A percentile compares a stretch with the other conserved stretches of the same genome.
Evolutionary conservation across 2,329 filamentous ascomycete species (phyloP).

Genomic region (Fusarium penzigii): DNA sequence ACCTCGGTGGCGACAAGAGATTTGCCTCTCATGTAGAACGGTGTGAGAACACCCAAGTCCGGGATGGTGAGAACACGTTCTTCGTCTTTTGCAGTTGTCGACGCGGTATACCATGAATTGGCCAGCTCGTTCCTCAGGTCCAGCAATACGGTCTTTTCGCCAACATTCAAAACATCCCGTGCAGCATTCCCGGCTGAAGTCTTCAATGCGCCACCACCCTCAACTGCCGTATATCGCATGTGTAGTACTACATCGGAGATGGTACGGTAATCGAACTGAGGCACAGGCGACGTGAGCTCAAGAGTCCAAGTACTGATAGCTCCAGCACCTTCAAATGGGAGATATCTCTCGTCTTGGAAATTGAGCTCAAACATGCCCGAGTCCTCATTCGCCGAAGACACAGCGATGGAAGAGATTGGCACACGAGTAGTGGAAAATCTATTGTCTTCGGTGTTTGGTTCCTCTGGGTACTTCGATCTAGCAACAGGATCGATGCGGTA

Average conservation of each 20-base stretch:
- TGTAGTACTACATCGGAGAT: slow-evolving; percentile 7
- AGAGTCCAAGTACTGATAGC: slow-evolving; percentile 8
- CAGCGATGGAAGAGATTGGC: neutral
- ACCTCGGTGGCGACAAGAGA: too few relatives aligned
- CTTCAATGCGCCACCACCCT: neutral
- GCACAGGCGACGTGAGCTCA: neutral
- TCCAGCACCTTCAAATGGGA: slow-evolving; percentile 8
- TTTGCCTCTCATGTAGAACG: too few relatives aligned
- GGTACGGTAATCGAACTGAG: slow-evolving; percentile 5
- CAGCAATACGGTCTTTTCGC: neutral
- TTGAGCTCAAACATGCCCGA: slow-evolving; percentile 3
- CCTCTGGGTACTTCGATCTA: too few relatives aligned
- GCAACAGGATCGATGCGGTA: neutral
- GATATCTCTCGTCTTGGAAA: neutral
- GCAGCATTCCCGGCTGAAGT: neutral
- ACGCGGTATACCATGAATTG: neutral
- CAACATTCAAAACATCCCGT: neutral
- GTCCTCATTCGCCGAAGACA: neutral
- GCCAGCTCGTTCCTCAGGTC: neutral
- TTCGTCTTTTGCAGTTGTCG: too few relatives aligned
- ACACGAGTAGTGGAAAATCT: neutral
- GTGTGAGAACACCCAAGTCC: too few relatives aligned
- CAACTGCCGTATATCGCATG: slow-evolving; percentile 4
- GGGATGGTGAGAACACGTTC: too few relatives aligned
- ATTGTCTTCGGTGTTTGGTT: too few relatives aligned